These are phyloP conservation scores for Cytospora chrysosperma DNA, from an alignment of 2,329 filamentous ascomycete species.

Conservation along the genomic window DNA sequence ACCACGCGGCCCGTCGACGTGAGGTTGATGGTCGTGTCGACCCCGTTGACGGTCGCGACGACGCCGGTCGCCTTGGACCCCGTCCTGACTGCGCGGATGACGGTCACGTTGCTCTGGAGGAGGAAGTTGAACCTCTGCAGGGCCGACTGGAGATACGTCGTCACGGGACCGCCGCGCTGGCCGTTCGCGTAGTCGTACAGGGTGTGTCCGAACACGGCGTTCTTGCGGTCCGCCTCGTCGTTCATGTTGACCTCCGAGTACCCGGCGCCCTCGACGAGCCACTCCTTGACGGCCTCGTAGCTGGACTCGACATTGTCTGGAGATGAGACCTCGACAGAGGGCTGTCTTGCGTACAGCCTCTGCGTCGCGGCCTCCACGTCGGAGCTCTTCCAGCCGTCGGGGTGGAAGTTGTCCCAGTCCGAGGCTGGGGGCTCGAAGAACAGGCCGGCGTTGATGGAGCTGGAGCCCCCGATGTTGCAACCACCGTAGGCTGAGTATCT, in stretches of 20 bases:
- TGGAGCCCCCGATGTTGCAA: slow-evolving; percentile 52
- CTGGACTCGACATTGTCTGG: slow-evolving; percentile 60
- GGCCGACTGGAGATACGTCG: slow-evolving; percentile 69
- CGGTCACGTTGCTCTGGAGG: slow-evolving; percentile 64
- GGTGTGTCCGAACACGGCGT: slow-evolving; percentile 61
- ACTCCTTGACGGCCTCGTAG: slow-evolving; percentile 53
- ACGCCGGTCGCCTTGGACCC: slow-evolving; percentile 64
- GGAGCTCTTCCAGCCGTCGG: slow-evolving; percentile 65
- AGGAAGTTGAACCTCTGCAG: slow-evolving; percentile 62
- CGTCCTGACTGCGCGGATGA: slow-evolving; percentile 61
- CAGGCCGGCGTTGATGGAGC: slow-evolving; percentile 53
- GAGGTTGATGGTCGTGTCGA: slow-evolving; percentile 34
- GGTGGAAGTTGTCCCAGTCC: slow-evolving; percentile 71
- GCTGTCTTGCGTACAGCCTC: slow-evolving; percentile 66
- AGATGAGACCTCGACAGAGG: slow-evolving; percentile 65
- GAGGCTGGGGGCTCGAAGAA: slow-evolving; percentile 53
- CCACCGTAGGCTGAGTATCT: slow-evolving; percentile 45
- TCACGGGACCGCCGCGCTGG: slow-evolving; percentile 67
- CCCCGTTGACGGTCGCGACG: slow-evolving; percentile 43
- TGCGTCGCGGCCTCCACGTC: slow-evolving; percentile 60
- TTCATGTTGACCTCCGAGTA: slow-evolving; percentile 62
- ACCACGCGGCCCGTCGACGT: slow-evolving; percentile 37
- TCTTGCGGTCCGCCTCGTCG: slow-evolving; percentile 59
- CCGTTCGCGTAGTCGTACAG: slow-evolving; percentile 67
- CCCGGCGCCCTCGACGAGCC: slow-evolving; percentile 55